Evolutionary conservation across 1,284 basidiomycete genomes (phyloP), one percentile per base, ranked within the genome.

Genomic region (Uromyces viciae-fabae): DNA sequence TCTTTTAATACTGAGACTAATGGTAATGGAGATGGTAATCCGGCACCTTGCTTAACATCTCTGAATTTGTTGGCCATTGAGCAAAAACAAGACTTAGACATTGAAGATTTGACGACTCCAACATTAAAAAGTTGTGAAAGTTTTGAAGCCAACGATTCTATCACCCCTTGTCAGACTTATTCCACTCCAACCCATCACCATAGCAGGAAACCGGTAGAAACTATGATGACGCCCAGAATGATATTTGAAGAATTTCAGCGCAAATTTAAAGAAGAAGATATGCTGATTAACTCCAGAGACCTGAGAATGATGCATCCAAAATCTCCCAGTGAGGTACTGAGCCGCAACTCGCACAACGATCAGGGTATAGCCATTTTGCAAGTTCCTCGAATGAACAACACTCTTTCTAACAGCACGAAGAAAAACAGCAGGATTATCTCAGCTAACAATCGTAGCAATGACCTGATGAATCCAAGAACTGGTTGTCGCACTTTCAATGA

Each of bases 201-300:
- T n/a, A n/a, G n/a, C n/a, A 72, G 54, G 19, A 0, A 22, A 5
- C 42, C n/a, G 17, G 28, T 22, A 17, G 49, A 22, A 36, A 9
- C 54, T 22, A 25, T 9, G 19, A 22, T 72, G 8, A 72, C 69
- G 15, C 69, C 69, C 17, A 14, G 69, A 22, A 72, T 72, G 49
- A 72, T 72, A 36, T 72, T 49, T 46, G 69, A 72, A 38, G 69
- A 72, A 8, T 72, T 49, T 38, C 69, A 72, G 54, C 31, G 49
- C 25, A 49, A 72, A 28, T 72, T 72, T 38, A 72, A 72, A 8
- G 28, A 72, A 22, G 69, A 72, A 38, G 69, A 72, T 19, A 8
- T 72, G 19, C 33, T 72, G 2, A 72, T 72, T 22, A 31, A 54
- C 33, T 72, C 69, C 14, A 54, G 14, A 38, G 31, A 54, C 25